These are phyloP conservation scores for Lentinula aciculospora DNA, from an alignment of 768 basidiomycete species.

Conservation along the genomic window DNA sequence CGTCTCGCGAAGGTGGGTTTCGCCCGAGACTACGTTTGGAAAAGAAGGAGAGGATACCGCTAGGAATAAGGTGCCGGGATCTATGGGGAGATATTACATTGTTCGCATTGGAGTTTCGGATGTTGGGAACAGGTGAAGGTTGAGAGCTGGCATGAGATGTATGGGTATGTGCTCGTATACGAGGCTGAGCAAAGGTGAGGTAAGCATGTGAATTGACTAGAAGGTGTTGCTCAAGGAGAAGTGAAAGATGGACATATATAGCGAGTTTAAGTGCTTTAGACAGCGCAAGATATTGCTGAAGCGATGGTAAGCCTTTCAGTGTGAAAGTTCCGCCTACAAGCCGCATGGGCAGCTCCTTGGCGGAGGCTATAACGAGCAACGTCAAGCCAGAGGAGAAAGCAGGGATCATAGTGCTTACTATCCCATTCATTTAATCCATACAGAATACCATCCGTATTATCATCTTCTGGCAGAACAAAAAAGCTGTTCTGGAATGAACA, in stretches of 20 bases:
- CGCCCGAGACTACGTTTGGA: conserved; percentile 18
- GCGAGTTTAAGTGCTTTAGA: conserved; percentile 44
- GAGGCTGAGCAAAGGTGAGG: conserved; percentile 28
- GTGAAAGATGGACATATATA: conserved; percentile 50
- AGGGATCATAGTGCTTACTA: not conserved
- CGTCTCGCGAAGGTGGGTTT: not conserved
- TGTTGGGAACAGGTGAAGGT: conserved; percentile 18
- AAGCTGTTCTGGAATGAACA: not conserved
- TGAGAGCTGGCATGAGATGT: not conserved
- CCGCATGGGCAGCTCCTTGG: conserved; percentile 19
- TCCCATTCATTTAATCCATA: conserved; percentile 12
- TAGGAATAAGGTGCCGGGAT: conserved; percentile 25
- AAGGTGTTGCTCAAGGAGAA: conserved; percentile 57
- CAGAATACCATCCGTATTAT: not conserved
- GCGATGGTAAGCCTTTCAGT: conserved; percentile 40
- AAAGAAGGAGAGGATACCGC: conserved; percentile 37
- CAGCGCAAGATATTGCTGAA: conserved; percentile 36
- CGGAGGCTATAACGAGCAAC: not conserved
- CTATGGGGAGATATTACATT: conserved; percentile 12
- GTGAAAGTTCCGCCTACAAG: conserved; percentile 62
- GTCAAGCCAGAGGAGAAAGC: not conserved
- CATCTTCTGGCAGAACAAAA: conserved; percentile 12
- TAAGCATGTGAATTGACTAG: conserved; percentile 45
- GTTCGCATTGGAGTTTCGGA: conserved; percentile 8
- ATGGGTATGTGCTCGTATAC: not conserved